Percentiles rank a stretch among this genome's conserved stretches.
Evolutionary conservation across 1,284 basidiomycete species (phyloP).

Genomic region (Ceratobasidium sp.): DNA sequence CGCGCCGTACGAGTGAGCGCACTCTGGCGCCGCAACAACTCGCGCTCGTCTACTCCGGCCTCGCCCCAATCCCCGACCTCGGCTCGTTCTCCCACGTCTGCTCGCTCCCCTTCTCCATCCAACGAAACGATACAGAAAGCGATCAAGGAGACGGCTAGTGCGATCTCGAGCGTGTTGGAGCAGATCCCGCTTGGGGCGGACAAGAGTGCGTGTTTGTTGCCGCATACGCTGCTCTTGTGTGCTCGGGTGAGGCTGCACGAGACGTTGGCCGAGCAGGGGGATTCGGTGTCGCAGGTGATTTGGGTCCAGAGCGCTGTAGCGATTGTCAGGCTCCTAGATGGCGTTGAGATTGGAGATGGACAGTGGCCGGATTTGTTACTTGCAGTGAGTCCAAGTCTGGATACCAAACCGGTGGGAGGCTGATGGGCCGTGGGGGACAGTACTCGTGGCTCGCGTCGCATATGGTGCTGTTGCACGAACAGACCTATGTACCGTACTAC

Average conservation of each 20-base stretch:
- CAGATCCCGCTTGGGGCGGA: slow-evolving; percentile 13
- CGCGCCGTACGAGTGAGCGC: slow-evolving; percentile 29
- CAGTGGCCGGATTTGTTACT: slow-evolving; percentile 24
- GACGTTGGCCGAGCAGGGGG: background rate
- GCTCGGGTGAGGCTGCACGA: slow-evolving; percentile 31
- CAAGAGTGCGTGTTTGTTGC: background rate
- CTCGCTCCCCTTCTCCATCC: background rate
- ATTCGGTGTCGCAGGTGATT: slow-evolving; percentile 23
- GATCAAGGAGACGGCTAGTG: slow-evolving; percentile 29
- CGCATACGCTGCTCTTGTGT: slow-evolving; percentile 30
- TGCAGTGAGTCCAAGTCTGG: slow-evolving; percentile 14
- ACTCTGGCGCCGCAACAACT: background rate
- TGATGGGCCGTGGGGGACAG: background rate
- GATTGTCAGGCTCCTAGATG: slow-evolving; percentile 34
- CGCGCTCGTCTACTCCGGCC: background rate
- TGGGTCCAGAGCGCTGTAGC: slow-evolving; percentile 38
- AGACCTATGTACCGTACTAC: slow-evolving; percentile 19
- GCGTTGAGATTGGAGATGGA: background rate
- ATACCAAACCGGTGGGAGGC: background rate
- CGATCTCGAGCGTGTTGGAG: slow-evolving; percentile 40
- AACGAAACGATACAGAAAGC: background rate
- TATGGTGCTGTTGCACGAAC: slow-evolving; percentile 35
- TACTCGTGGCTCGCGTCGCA: slow-evolving; percentile 38
- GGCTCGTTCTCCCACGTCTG: background rate
- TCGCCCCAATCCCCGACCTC: background rate